Conservation (phyloP, 331 rosid genomes). For the Telfairia occidentalis region DNA sequence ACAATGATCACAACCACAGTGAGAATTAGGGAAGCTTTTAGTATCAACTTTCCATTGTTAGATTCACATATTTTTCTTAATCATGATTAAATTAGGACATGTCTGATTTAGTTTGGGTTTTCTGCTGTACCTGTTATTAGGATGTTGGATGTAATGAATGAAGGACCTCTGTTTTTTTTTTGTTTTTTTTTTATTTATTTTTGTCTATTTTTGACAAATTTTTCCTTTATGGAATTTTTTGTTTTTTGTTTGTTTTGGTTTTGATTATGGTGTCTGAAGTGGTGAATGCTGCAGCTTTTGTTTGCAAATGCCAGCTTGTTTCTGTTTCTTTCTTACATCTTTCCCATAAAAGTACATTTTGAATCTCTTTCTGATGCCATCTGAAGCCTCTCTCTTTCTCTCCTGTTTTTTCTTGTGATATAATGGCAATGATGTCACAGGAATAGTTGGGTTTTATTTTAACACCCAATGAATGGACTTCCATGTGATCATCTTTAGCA, state of each 20-base stretch:
- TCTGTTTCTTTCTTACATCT: not conserved
- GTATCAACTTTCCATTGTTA: constrained; percentile 6
- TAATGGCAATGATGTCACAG: constrained; percentile 1
- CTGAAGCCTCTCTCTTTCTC: not conserved
- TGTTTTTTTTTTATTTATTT: not conserved
- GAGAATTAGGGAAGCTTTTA: not conserved
- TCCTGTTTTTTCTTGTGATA: not conserved
- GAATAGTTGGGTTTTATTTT: not conserved
- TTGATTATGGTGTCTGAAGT: not conserved
- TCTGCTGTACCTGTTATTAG: constrained; percentile 7
- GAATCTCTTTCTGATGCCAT: not conserved
- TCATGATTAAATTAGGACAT: not conserved
- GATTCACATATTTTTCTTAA: constrained; percentile 7
- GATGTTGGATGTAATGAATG: constrained; percentile 11
- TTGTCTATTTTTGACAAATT: not conserved
- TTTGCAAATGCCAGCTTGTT: not conserved
- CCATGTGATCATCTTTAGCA: not conserved
- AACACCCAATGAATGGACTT: not conserved
- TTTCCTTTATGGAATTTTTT: not conserved
- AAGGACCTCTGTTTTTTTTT: not conserved
- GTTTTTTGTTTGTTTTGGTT: not conserved
- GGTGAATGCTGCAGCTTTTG: not conserved
- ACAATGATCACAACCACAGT: constrained; percentile 1
- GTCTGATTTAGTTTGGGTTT: constrained; percentile 1
- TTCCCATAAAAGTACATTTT: not conserved